Percentiles rank a stretch among this genome's conserved stretches.
Conservation (phyloP, 2,329 filamentous ascomycete genomes). For the Alternaria sp. region DNA sequence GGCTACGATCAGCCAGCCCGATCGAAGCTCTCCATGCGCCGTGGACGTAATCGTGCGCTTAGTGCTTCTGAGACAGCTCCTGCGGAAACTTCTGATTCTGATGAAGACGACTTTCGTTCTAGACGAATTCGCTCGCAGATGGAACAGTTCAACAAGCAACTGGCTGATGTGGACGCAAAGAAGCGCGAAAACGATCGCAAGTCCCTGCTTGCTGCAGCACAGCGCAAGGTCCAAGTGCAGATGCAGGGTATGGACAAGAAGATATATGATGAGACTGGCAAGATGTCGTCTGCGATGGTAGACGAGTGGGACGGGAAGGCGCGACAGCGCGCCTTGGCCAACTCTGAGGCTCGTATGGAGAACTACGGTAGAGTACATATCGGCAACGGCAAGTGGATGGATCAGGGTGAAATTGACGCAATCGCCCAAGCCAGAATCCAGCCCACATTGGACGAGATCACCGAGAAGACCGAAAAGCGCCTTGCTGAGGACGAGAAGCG, state of each 20-base stretch:
- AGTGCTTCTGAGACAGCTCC: constrained; percentile 66
- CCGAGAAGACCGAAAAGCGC: constrained; percentile 77
- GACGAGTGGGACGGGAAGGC: constrained; percentile 84
- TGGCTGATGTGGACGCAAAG: constrained; percentile 73
- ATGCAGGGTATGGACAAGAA: constrained; percentile 84
- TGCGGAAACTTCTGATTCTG: constrained; percentile 39
- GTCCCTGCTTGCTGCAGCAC: constrained; percentile 77
- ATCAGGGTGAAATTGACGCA: constrained; percentile 77
- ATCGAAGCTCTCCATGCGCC: constrained; percentile 61
- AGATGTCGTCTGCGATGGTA: constrained; percentile 71
- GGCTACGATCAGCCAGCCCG: constrained; percentile 64
- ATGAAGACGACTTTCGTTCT: constrained; percentile 71
- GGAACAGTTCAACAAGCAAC: constrained; percentile 74
- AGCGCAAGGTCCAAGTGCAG: constrained; percentile 82
- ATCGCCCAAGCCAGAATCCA: constrained; percentile 81
- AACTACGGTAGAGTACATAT: constrained; percentile 71
- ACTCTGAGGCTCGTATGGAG: constrained; percentile 67
- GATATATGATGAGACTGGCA: constrained; percentile 78
- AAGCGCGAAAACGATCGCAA: constrained; percentile 80
- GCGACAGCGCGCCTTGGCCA: constrained; percentile 71
- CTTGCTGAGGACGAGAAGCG: constrained; percentile 73
- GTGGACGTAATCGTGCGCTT: constrained; percentile 67
- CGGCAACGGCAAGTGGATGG: constrained; percentile 81
- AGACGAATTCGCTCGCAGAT: constrained; percentile 79
- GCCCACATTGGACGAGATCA: constrained; percentile 85